phyloP scores from a whole-genome alignment of 73 alveolate genomes.

The Symbiodinium pilosum region DNA sequence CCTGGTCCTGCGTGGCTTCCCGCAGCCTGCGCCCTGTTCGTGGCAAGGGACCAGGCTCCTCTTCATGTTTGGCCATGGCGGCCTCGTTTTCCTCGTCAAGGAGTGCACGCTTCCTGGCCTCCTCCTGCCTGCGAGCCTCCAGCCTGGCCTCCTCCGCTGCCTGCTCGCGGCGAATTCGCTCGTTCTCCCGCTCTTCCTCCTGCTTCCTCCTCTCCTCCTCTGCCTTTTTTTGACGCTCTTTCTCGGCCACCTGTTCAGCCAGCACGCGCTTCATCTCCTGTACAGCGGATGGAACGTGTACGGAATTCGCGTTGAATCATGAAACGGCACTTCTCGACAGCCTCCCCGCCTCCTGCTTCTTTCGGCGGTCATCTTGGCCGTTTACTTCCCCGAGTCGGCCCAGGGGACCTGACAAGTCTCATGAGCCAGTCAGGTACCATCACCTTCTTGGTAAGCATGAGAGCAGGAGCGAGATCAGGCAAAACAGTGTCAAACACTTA shows the following conservation, averaged over 20 bases:
- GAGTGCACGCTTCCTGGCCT: conserved; percentile 22
- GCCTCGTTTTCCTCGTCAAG: conserved; percentile 57
- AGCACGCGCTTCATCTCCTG: conserved; percentile 7
- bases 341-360: not conserved
- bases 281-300: too few relatives aligned
- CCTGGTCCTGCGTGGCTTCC: conserved; percentile 18
- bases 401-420: not conserved
- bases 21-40: not conserved
- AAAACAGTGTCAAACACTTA: too few relatives aligned
- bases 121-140: conserved; percentile 78
- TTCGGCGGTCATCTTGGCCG: not conserved
- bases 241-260: conserved; percentile 65
- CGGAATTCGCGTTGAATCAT: too few relatives aligned
- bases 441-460: too few relatives aligned
- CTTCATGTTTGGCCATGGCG: conserved; percentile 48
- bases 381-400: not conserved
- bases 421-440: too few relatives aligned
- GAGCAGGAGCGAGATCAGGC: too few relatives aligned
- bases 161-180: conserved; percentile 75
- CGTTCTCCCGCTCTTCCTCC: conserved; percentile 68
- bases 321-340: not conserved
- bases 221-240: conserved; percentile 77
- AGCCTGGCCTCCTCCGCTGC: conserved; percentile 78
- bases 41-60: conserved; percentile 69
- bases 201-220: conserved; percentile 49